A percentile compares a stretch with the other conserved stretches of the same genome.
phyloP scores from a whole-genome alignment of 148 eudicot species.

The Amaranthus palmeri region DNA sequence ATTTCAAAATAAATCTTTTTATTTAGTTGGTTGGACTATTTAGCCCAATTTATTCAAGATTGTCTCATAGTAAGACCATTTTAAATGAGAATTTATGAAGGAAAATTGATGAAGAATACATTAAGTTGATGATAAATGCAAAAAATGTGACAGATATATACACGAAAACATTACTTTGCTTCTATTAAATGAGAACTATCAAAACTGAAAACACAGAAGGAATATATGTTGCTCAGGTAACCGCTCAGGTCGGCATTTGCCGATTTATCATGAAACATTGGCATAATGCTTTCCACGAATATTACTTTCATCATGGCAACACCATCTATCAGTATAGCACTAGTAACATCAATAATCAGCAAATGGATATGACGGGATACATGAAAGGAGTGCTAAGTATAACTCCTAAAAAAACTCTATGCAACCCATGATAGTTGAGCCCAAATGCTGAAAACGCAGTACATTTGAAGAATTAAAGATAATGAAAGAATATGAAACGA shows the following conservation, averaged over 20 bases:
- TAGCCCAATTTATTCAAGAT: too few species aligned
- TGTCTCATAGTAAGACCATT: too few species aligned
- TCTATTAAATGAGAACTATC: background rate
- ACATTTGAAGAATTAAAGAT: background rate
- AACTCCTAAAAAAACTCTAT: background rate
- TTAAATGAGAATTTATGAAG: too few species aligned
- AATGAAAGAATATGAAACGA: background rate
- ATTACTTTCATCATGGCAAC: conserved; percentile 47
- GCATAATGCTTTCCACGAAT: conserved; percentile 21
- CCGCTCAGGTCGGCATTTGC: conserved; percentile 53
- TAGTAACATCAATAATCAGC: background rate
- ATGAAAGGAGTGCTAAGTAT: too few species aligned
- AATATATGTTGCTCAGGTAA: conserved; percentile 48
- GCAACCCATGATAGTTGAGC: background rate
- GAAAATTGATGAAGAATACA: too few species aligned
- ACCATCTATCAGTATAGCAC: background rate
- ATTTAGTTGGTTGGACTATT: too few species aligned
- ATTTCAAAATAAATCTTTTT: too few species aligned
- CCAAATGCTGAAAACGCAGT: background rate
- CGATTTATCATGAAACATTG: conserved; percentile 32
- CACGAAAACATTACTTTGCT: too few species aligned
- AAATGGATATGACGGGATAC: background rate
- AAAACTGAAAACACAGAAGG: background rate
- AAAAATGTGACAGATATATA: too few species aligned
- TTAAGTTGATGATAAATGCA: too few species aligned